Conservation (phyloP, 805 yeast species). For the Lipomyces mesembrius region DNA sequence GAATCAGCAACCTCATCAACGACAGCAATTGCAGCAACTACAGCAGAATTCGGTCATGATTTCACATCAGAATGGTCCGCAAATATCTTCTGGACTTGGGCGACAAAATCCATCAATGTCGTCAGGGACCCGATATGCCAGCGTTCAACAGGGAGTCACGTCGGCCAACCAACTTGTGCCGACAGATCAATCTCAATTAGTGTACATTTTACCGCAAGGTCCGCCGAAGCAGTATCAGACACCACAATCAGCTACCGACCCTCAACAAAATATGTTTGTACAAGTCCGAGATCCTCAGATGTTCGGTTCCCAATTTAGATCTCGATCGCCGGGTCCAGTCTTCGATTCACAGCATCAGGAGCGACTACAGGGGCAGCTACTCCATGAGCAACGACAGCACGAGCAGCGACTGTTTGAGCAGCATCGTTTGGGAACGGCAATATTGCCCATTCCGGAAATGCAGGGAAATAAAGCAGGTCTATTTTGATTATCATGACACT, state of each 20-base stretch:
- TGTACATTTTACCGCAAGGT: neutral
- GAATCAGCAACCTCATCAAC: neutral
- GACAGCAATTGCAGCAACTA: neutral
- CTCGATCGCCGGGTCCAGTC: neutral
- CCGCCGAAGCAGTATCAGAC: neutral
- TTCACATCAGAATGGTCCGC: neutral
- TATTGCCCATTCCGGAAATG: neutral
- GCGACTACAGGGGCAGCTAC: neutral
- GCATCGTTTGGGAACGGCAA: neutral
- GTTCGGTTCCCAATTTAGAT: neutral
- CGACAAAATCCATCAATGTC: neutral
- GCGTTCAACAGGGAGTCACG: neutral
- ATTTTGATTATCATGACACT: neutral
- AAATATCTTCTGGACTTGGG: neutral
- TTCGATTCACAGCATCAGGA: neutral
- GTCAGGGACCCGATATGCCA: neutral
- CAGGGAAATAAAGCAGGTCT: neutral
- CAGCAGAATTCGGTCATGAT: neutral
- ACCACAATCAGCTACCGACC: neutral
- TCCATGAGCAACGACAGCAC: neutral
- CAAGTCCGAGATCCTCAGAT: neutral
- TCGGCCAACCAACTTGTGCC: neutral
- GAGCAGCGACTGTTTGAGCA: neutral
- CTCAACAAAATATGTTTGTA: neutral
- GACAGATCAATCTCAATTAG: neutral